Evolutionary conservation across 768 basidiomycete species (phyloP), one percentile per base, ranked within the genome.

Genomic region (Asterophora parasitica): DNA sequence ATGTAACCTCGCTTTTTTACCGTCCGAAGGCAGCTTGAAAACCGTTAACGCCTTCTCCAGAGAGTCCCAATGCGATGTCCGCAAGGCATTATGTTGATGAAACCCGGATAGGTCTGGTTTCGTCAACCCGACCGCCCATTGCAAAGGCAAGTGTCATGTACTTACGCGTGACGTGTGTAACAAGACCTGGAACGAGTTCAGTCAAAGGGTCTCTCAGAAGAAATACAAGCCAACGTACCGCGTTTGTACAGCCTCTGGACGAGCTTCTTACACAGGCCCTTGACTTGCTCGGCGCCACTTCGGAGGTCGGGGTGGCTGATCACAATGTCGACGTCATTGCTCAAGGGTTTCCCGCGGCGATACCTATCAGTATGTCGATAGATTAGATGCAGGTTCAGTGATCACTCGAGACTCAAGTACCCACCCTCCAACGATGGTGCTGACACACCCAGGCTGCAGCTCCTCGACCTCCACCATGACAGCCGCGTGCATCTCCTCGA

Each of bases 321-420:
- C 1, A 96, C 79, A 47, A 97, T 86, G 58, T 97, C 93, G 26
- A 92, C 82, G 60, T 96, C 93, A 57, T 86, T 89, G 58, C 85
- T 89, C 50, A 81, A 66, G 2, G 67, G 58, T 62, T 95, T 95
- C 1, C 93, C 93, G 46, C 93, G 71, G 23, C 94, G 81, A 65
- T 93, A 90, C 4, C 92, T 92, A 46, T 6, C 16, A 9, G 46
- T 41, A 16, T 23, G 10, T 30, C 10, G 20, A 28, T 33, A 10
- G 31, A 8, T 44, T 23, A 10, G 10, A 30, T 30, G 10, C n/a
- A 36, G 33, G 32, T 20, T 23, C 15, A 33, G 23, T 12, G 27
- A 9, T 17, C 16, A 8, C n/a, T n/a, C 19, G n/a, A 19, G 28
- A 12, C 6, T 32, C 2, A 6, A 43, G 30, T 6, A 67, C 81